Percentiles rank a stretch among this genome's conserved stretches.
Evolutionary conservation across 2,329 filamentous ascomycete species (phyloP).

Genomic region (Aspergillus vadensis): DNA sequence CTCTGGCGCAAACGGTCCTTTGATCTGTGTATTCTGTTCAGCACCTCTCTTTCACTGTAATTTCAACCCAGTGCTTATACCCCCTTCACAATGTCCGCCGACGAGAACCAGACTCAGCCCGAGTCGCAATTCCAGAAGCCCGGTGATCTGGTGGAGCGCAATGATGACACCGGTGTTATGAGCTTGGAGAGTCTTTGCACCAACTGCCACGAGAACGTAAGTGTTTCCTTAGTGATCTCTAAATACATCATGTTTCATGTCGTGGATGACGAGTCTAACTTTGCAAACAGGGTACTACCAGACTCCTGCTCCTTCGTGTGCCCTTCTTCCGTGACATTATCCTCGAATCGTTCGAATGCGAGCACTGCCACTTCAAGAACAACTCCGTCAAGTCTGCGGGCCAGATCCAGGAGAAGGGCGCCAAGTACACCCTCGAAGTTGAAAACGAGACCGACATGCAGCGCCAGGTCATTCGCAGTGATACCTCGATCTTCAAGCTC

Average conservation of each 20-base stretch:
- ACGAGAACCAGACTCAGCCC: conserved; percentile 21
- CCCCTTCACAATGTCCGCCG: conserved; percentile 30
- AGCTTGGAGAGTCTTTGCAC: conserved; percentile 74
- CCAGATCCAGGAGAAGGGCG: conserved; percentile 85
- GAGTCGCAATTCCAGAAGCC: conserved; percentile 42
- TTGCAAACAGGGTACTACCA: conserved; percentile 70
- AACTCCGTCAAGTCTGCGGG: conserved; percentile 93
- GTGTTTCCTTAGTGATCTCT: conserved; percentile 39
- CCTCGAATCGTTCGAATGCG: conserved; percentile 93
- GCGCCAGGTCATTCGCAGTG: conserved; percentile 89
- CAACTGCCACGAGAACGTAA: conserved; percentile 80
- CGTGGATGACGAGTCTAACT: conserved; percentile 17
- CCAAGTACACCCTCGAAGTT: conserved; percentile 79
- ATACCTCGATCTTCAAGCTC: conserved; percentile 80
- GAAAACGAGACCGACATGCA: conserved; percentile 73
- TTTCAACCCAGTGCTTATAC: background rate
- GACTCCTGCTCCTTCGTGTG: conserved; percentile 85
- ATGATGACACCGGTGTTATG: conserved; percentile 48
- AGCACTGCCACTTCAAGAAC: conserved; percentile 85
- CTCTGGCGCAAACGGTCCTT: background rate
- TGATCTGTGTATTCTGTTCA: background rate
- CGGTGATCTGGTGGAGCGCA: conserved; percentile 40
- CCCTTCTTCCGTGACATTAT: conserved; percentile 98
- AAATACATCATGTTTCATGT: too few species aligned
- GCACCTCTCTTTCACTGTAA: background rate